A percentile compares a stretch with the other conserved stretches of the same genome.
Evolutionary conservation across 2,329 filamentous ascomycete genomes (phyloP).

Genomic region (Elsinoe necatrix): DNA sequence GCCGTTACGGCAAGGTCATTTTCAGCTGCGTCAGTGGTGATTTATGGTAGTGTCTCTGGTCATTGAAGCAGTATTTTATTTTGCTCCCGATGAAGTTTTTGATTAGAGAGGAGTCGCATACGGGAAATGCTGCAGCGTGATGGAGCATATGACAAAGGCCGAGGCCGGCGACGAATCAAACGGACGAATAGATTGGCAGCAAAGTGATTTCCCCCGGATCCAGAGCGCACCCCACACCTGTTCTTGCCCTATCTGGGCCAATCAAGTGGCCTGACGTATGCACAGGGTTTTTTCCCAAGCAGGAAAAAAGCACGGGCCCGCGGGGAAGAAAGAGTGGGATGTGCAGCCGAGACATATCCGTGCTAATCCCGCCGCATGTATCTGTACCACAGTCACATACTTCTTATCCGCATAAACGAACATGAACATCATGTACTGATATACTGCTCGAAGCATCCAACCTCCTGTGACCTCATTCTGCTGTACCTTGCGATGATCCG

Average conservation of each 20-base stretch:
- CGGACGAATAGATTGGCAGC: not conserved
- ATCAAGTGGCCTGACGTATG: conserved; percentile 2
- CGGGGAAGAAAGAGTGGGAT: not conserved
- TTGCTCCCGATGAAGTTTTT: not conserved
- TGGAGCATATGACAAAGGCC: conserved; percentile 9
- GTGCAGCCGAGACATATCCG: not conserved
- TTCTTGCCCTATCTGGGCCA: conserved; percentile 6
- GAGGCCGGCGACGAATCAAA: not conserved
- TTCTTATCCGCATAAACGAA: too few species aligned
- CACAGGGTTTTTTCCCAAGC: not conserved
- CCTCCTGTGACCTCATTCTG: too few species aligned
- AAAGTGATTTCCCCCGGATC: not conserved
- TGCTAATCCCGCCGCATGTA: not conserved
- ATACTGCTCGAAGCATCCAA: too few species aligned
- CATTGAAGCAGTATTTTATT: not conserved
- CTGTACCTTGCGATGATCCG: too few species aligned
- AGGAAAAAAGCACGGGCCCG: not conserved
- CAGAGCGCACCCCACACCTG: conserved; percentile 1
- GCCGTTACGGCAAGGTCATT: conserved; percentile 8
- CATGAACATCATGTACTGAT: too few species aligned
- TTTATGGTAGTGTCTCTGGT: not conserved
- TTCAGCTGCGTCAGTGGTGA: not conserved
- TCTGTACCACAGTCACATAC: not conserved
- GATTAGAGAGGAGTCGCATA: not conserved
- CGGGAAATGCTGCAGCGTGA: not conserved